These are phyloP conservation scores for Albifimbria verrucaria DNA, from an alignment of 2,329 filamentous ascomycete species.

Conservation along the genomic window DNA sequence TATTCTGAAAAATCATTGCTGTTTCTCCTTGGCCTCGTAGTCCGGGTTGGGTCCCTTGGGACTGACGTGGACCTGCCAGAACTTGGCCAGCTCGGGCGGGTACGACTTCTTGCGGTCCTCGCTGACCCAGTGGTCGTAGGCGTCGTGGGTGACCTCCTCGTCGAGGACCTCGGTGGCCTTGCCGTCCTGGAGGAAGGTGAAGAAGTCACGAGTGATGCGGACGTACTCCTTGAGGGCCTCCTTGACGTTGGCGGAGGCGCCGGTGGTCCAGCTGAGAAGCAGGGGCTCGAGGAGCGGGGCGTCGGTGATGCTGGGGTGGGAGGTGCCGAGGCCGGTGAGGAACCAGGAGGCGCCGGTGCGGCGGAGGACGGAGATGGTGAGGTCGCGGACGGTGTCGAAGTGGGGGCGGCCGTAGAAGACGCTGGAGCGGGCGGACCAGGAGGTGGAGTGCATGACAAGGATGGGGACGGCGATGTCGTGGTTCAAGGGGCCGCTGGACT, in stretches of 20 bases:
- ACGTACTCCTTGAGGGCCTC: slow-evolving; percentile 60
- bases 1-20: neutral
- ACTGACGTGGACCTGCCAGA: slow-evolving; percentile 43
- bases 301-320: slow-evolving; percentile 64
- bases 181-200: slow-evolving; percentile 42
- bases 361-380: slow-evolving; percentile 45
- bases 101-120: slow-evolving; percentile 26
- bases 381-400: slow-evolving; percentile 58
- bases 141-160: slow-evolving; percentile 43
- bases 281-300: slow-evolving; percentile 62
- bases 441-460: slow-evolving; percentile 60
- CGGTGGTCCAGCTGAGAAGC: slow-evolving; percentile 59
- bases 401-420: slow-evolving; percentile 62
- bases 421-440: slow-evolving; percentile 56
- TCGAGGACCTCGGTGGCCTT: slow-evolving; percentile 44
- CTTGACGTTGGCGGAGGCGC: slow-evolving; percentile 53
- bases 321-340: slow-evolving; percentile 49
- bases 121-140: slow-evolving; percentile 38
- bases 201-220: slow-evolving; percentile 53
- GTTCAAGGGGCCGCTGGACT: slow-evolving; percentile 60
- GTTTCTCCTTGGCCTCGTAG: neutral
- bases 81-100: slow-evolving; percentile 27
- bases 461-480: slow-evolving; percentile 54
- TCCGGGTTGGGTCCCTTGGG: slow-evolving; percentile 9
- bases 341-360: slow-evolving; percentile 46